Evolutionary conservation across 1,284 basidiomycete genomes (phyloP).

Genomic region (Volvariella surrecta): DNA sequence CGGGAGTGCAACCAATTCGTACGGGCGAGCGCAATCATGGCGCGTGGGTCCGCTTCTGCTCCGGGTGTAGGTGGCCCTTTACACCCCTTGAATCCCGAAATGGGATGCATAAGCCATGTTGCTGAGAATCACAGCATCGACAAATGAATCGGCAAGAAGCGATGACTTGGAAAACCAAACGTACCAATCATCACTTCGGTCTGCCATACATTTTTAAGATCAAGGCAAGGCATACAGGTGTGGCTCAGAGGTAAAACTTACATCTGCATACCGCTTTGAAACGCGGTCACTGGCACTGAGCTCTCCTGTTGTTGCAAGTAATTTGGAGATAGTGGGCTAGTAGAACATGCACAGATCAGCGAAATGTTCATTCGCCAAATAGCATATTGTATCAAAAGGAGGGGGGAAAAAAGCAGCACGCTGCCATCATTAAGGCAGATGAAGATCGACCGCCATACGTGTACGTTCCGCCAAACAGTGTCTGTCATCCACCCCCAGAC

Average conservation of each 20-base stretch:
- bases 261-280: slow-evolving; percentile 35
- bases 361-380: too few relatives aligned
- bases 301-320: slow-evolving; percentile 30
- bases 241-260: slow-evolving; percentile 15
- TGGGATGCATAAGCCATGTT: slow-evolving; percentile 27
- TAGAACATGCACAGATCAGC: neutral
- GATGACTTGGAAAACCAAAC: slow-evolving; percentile 3
- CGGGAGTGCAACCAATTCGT: slow-evolving; percentile 38
- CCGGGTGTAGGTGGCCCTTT: slow-evolving; percentile 13
- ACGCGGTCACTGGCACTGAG: slow-evolving; percentile 24
- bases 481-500: too few relatives aligned
- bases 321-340: slow-evolving; percentile 35
- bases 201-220: slow-evolving; percentile 13
- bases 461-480: too few relatives aligned
- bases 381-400: too few relatives aligned
- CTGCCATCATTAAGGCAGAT: too few relatives aligned
- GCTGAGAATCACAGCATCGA: slow-evolving; percentile 14
- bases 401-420: too few relatives aligned
- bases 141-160: neutral
- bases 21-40: slow-evolving; percentile 35
- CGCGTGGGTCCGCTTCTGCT: slow-evolving; percentile 26
- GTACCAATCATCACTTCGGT: slow-evolving; percentile 32
- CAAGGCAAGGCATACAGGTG: neutral
- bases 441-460: too few relatives aligned
- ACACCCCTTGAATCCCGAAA: slow-evolving; percentile 20